Evolutionary conservation across 2,329 filamentous ascomycete genomes (phyloP), one percentile per base, ranked within the genome.

Genomic region (Cytospora leucostoma): DNA sequence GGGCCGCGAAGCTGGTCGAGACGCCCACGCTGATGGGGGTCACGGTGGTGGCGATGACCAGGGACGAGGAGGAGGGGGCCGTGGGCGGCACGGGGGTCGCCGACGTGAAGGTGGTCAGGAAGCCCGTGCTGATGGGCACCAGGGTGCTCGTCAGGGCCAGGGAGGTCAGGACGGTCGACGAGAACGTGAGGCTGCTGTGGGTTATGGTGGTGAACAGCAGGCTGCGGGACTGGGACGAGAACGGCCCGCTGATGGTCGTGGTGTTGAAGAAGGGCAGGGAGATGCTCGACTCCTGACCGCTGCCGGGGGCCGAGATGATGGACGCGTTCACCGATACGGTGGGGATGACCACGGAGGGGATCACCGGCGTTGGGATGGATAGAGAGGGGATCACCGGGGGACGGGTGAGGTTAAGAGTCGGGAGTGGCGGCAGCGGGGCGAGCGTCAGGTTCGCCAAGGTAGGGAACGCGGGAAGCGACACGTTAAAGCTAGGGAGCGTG

Each of bases 11-110:
- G 12, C 71, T 69, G 53, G 70, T 56, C 12, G 67, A 60, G 4
- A 40, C 40, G n/a, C 71, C 69, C 6, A 71, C 72, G 33, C 67
- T 68, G 61, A 75, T 65, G 15, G 76, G 74, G 13, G 64, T 66
- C 61, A 76, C 71, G 51, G 71, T 66, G 27, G 74, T 74, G 65
- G 76, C 74, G 61, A 77, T 76, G 61, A 75, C 64, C 61, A 67
- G 71, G n/a, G 67, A 27, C 27, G 27, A 27, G 27, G 27, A 27
- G 27, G 27, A 27, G 27, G 27, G 27, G 2, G 27, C 27, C 2
- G 27, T 27, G 27, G 27, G 27, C 27, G 27, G 27, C 4, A 27
- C 27, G 27, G 27, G 27, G 4, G 27, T 27, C 4, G 27, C 27
- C 27, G 4, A 27, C 27, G 27, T 27, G 27, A 27, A 27, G 27